These are phyloP conservation scores for Wickerhamomyces bisporus DNA, from an alignment of 805 yeast species.

Conservation along the genomic window DNA sequence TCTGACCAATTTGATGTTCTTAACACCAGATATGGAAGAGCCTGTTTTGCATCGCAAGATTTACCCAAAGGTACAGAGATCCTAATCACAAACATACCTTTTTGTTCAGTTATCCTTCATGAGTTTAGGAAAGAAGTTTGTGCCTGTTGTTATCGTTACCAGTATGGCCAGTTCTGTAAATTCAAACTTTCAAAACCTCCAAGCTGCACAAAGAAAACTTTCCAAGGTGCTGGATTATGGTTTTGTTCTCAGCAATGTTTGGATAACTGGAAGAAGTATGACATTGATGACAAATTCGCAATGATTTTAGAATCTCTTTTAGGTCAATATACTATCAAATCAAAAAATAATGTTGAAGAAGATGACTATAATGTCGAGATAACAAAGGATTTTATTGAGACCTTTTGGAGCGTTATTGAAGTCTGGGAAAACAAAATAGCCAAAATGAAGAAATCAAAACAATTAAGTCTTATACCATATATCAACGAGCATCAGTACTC, in stretches of 20 bases:
- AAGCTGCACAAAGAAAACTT: constrained; percentile 13
- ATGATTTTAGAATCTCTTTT: constrained; percentile 29
- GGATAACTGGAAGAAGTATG: constrained; percentile 30
- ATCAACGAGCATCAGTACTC: constrained; percentile 50
- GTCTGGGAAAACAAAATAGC: constrained; percentile 33
- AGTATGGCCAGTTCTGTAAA: constrained; percentile 43
- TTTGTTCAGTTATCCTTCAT: constrained; percentile 42
- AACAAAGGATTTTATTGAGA: constrained; percentile 17
- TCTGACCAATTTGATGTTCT: constrained; percentile 31
- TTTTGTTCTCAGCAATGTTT: constrained; percentile 49
- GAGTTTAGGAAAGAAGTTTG: constrained; percentile 64
- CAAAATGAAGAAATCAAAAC: constrained; percentile 32
- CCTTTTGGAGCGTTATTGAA: constrained; percentile 34
- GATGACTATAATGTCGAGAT: constrained; percentile 10
- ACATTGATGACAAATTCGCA: constrained; percentile 31
- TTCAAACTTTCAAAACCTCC: constrained; percentile 25
- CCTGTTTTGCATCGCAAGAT: constrained; percentile 44
- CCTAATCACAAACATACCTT: constrained; percentile 34
- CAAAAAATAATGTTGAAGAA: constrained; percentile 22
- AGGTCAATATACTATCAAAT: constrained; percentile 19
- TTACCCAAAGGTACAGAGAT: constrained; percentile 39
- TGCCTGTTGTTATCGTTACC: constrained; percentile 45
- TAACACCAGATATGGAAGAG: constrained; percentile 51
- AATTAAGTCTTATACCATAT: constrained; percentile 32
- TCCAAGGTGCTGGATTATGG: constrained; percentile 40